phyloP scores from a whole-genome alignment of 768 basidiomycete species.

The Lactarius sp. region DNA sequence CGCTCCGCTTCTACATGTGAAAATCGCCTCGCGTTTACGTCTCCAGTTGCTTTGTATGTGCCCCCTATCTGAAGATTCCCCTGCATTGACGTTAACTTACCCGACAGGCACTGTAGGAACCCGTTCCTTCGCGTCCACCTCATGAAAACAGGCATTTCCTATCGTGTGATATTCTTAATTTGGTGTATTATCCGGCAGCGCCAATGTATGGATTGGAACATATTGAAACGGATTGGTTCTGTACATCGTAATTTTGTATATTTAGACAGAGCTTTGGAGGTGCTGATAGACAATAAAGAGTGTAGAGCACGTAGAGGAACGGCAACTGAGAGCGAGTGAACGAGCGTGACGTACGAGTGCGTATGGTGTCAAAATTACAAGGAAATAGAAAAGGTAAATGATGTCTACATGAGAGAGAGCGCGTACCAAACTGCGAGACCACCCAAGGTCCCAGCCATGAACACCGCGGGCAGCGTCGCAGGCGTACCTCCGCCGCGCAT shows the following conservation, averaged over 20 bases:
- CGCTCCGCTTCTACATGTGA: conserved; percentile 9
- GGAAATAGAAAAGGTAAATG: neutral
- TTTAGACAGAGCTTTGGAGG: neutral
- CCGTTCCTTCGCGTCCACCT: neutral
- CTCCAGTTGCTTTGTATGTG: neutral
- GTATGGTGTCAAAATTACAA: neutral
- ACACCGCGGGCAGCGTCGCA: conserved; percentile 21
- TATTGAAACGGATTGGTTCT: neutral
- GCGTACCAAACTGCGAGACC: conserved; percentile 23
- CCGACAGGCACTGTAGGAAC: neutral
- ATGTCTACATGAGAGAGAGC: conserved; percentile 18
- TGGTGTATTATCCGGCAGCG: neutral
- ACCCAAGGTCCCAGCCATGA: conserved; percentile 22
- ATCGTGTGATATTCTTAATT: conserved; percentile 2
- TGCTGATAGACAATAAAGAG: conserved; percentile 4
- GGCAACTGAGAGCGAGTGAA: neutral
- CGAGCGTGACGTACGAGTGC: neutral
- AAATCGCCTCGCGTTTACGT: neutral
- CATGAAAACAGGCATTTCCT: neutral
- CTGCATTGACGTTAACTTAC: neutral
- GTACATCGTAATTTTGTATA: conserved; percentile 5
- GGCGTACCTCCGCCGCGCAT: neutral
- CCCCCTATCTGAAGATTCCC: neutral
- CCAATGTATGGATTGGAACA: neutral
- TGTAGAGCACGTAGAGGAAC: neutral